Base-by-base conservation (phyloP, 257 asterid species). In the Coffea eugenioides region DNA sequence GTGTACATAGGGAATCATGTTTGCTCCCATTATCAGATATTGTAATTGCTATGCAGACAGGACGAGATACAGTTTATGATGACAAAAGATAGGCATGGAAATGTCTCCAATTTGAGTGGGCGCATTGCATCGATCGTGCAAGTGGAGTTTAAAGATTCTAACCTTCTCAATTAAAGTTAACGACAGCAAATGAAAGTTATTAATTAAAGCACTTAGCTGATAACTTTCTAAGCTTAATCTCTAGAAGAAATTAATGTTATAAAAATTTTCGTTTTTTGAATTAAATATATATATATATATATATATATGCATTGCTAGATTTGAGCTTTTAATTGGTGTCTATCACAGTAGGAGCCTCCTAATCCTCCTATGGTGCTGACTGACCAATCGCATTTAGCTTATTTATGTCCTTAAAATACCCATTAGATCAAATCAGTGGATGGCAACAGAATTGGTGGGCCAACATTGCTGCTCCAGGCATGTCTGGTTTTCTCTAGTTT, bases 61-160 rank as follows among this genome's bases (percentile, higher is more conserved):
- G 57, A 59, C 52, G 25, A 81, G 79, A 79, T 79, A 75, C 68
- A 61, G 67, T 75, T 75, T 79, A 79, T 83, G 80, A 83, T 79
- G 77, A 70, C 71, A 75, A 83, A 82, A 83, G 80, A 83, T 75
- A 76, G 57, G 76, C 25, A 36, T 36, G 52, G 66, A 46, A 70
- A 70, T 45, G 68, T 66, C 73, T 75, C 20, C 82, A 2, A 66
- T 16, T 15, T 79, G 64, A 73, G 80, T 74, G 80, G 74, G 72
- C 27, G 69, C 67, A 65, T 67, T 61, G 61, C 79, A 45, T 74
- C 45, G 23, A 45, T 74, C 45, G 23, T 79, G 73, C 69, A 74
- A 82, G 80, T 74, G 83, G 83, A 74, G 77, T 41, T 79, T 83
- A 74, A 75, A 69, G 71, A 77, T 45, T 74, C 75, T 49, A 57